Evolutionary conservation across 495 filamentous ascomycete species (phyloP), one percentile per base, ranked within the genome.

Genomic region (Evansstolkia leycettana): DNA sequence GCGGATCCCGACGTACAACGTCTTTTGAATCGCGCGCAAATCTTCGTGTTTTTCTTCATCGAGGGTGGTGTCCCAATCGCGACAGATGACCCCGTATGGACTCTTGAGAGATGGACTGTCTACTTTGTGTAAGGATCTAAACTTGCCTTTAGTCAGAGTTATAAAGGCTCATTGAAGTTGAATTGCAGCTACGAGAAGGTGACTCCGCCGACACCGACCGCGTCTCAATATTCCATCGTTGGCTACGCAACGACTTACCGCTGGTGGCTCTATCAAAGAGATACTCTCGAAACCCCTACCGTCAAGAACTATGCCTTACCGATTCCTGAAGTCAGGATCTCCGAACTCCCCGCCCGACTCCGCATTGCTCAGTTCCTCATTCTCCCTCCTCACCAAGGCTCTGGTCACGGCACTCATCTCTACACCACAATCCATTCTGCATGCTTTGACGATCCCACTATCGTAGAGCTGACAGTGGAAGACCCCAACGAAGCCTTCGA

Each of bases 401-500:
- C 76, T 32, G 83, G 83, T 13, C 75, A 90, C 42, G 90, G 92
- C 31, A 71, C 75, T 11, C 65, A 75, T 28, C 74, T 98, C 35
- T 98, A 95, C 65, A 74, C 73, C 36, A 66, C 75, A 24, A 82
- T 96, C 46, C 80, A 82, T 42, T 51, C 64, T 0, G 57, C 71
- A 40, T 82, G 81, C 50, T 64, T 76, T 38, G 53, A 65, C 16
- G 69, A 79, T 31, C 45, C 72, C 0, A 70, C 73, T 14, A 76
- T 82, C 17, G 61, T 71, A 31, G 90, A 99, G 54, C 68, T 99
- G 44, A 90, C 89, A 0, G 83, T 99, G 13, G 90, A 99, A 58
- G 88, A 96, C 46, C 90, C 90, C 0, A 95, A 87, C 48, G 88
- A 96, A 52, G 76, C 78, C 10, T 99, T 99, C 45, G 86, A 94